Conservation (phyloP, 2,329 filamentous ascomycete genomes). For the Colletotrichum chlorophyti region DNA sequence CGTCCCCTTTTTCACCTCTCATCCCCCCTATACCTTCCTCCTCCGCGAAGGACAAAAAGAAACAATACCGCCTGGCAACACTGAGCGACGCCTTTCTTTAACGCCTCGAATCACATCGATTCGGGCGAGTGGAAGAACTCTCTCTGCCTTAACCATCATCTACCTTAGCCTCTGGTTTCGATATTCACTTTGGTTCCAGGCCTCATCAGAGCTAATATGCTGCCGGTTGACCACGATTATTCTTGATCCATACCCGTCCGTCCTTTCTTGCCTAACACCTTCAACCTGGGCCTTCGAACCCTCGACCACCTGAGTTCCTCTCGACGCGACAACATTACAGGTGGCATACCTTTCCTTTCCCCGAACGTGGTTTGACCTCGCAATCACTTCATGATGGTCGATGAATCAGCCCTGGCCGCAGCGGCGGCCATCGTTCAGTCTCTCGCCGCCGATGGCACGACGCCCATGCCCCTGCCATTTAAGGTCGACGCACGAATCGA, state of each 20-base stretch:
- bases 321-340: neutral
- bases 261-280: constrained; percentile 3
- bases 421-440: constrained; percentile 60
- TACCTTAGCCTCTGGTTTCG: constrained; percentile 1
- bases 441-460: constrained; percentile 53
- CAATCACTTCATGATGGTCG: constrained; percentile 50
- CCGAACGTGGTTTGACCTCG: neutral
- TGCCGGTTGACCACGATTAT: constrained; percentile 24
- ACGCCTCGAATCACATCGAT: constrained; percentile 20
- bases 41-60: constrained; percentile 1
- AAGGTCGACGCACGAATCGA: constrained; percentile 59
- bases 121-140: constrained; percentile 21
- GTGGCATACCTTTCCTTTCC: neutral
- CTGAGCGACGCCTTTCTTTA: no score
- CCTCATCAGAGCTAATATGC: constrained; percentile 27
- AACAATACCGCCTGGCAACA: constrained; percentile 2
- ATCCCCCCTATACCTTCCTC: neutral
- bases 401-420: constrained; percentile 61
- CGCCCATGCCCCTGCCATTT: constrained; percentile 45
- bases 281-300: neutral
- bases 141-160: neutral
- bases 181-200: constrained; percentile 27
- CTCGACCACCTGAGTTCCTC: neutral
- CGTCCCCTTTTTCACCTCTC: neutral
- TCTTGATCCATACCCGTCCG: constrained; percentile 21